These are phyloP conservation scores for Grosmannia clavigera DNA, from an alignment of 2,329 filamentous ascomycete species.

Conservation along the genomic window DNA sequence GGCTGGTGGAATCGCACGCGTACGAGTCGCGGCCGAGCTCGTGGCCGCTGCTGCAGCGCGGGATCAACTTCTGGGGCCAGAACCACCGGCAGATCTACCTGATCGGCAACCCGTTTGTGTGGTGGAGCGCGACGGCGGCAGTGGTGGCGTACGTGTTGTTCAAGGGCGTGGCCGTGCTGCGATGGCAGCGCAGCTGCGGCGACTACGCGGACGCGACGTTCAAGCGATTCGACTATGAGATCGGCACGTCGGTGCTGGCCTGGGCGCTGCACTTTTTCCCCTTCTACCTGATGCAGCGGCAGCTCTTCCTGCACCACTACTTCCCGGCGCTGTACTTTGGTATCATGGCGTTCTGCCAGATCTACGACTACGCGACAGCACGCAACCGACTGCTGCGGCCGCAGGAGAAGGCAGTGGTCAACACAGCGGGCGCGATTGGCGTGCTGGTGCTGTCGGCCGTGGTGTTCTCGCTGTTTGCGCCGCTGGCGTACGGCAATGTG, in stretches of 20 bases:
- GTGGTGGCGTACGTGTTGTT: constrained; percentile 67
- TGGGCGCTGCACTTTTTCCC: constrained; percentile 99
- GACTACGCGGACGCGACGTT: constrained; percentile 76
- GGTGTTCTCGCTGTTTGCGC: constrained; percentile 75
- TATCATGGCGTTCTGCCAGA: constrained; percentile 76
- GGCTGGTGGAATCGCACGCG: constrained; percentile 87
- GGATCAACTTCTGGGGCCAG: constrained; percentile 99
- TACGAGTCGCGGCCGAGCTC: constrained; percentile 94
- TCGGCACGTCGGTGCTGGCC: constrained; percentile 77
- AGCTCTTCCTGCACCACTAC: constrained; percentile 97
- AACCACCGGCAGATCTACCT: constrained; percentile 93
- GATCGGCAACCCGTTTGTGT: constrained; percentile 86
- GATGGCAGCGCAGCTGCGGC: constrained; percentile 87
- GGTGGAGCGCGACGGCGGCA: constrained; percentile 77
- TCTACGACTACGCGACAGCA: constrained; percentile 72
- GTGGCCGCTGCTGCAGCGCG: constrained; percentile 83
- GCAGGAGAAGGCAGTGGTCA: constrained; percentile 58
- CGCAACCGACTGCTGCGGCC: constrained; percentile 58
- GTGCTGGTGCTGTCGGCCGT: constrained; percentile 65
- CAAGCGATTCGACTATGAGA: constrained; percentile 96
- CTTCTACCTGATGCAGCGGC: constrained; percentile 95
- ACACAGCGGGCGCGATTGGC: constrained; percentile 57
- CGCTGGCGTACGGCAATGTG: constrained; percentile 80
- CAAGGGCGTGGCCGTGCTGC: constrained; percentile 75
- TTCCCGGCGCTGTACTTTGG: constrained; percentile 95